Percentiles rank a stretch among this genome's conserved stretches.
Conservation (phyloP, 805 yeast genomes). For the Kazachstania martiniae region DNA sequence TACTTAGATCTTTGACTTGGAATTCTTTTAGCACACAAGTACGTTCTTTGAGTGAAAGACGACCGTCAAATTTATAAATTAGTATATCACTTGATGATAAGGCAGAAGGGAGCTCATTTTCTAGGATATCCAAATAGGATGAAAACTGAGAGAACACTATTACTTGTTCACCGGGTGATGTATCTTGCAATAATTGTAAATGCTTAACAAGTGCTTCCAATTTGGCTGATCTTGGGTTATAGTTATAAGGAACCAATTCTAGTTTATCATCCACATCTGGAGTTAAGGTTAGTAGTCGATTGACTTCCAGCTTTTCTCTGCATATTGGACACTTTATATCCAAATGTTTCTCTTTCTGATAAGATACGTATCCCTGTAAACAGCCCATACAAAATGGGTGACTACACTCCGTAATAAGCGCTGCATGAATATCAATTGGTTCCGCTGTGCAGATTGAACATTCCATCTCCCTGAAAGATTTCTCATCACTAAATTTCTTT, state of each 20-base stretch:
- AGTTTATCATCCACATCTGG: slow-evolving; percentile 4
- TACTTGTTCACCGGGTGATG: slow-evolving; percentile 55
- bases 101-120: slow-evolving; percentile 44
- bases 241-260: slow-evolving; percentile 16
- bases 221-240: slow-evolving; percentile 50
- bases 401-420: slow-evolving; percentile 64
- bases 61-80: slow-evolving; percentile 73
- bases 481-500: slow-evolving; percentile 22
- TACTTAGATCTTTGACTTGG: slow-evolving; percentile 22
- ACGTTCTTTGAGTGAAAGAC: slow-evolving; percentile 56
- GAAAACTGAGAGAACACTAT: slow-evolving; percentile 91
- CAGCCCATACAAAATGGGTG: slow-evolving; percentile 74
- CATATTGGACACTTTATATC: slow-evolving; percentile 67
- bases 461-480: slow-evolving; percentile 39
- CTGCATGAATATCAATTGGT: slow-evolving; percentile 44
- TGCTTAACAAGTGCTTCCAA: slow-evolving; percentile 57
- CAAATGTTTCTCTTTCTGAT: slow-evolving; percentile 40
- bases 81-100: slow-evolving; percentile 25
- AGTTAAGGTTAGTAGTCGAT: slow-evolving; percentile 29
- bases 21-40: slow-evolving; percentile 51
- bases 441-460: slow-evolving; percentile 78
- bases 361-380: slow-evolving; percentile 61
- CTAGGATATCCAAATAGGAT: slow-evolving; percentile 65
- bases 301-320: slow-evolving; percentile 43
- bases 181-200: slow-evolving; percentile 41